phyloP scores from a whole-genome alignment of 768 basidiomycete genomes.

The Leccinum obscurum region DNA sequence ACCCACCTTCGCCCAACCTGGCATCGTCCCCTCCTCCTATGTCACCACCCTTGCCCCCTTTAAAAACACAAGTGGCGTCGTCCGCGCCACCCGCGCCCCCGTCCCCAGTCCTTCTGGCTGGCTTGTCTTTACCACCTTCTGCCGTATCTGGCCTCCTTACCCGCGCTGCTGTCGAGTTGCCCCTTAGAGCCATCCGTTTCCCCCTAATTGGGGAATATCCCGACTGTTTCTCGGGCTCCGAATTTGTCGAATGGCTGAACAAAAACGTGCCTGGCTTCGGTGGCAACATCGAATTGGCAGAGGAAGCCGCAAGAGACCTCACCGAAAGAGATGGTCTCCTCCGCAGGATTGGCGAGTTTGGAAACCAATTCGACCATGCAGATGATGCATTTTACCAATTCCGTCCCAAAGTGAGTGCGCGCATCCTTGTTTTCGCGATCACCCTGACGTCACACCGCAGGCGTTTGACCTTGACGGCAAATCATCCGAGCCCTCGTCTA shows the following conservation, averaged over 20 bases:
- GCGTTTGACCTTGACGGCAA: constrained; percentile 33
- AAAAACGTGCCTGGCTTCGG: constrained; percentile 76
- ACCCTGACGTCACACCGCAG: constrained; percentile 20
- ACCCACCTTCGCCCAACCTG: constrained; percentile 33
- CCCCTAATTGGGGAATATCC: constrained; percentile 82
- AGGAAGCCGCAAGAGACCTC: constrained; percentile 62
- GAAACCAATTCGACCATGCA: constrained; percentile 76
- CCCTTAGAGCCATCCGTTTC: constrained; percentile 68
- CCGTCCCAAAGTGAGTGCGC: constrained; percentile 61
- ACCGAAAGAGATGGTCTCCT: constrained; percentile 55
- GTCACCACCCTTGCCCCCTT: constrained; percentile 60
- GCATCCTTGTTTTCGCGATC: constrained; percentile 21
- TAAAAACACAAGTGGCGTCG: constrained; percentile 38
- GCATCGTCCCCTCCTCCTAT: constrained; percentile 59
- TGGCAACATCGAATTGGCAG: constrained; percentile 75
- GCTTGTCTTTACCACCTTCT: constrained; percentile 63
- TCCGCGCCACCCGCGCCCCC: constrained; percentile 41
- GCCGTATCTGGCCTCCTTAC: constrained; percentile 69
- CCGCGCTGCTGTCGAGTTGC: constrained; percentile 72
- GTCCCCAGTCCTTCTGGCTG: constrained; percentile 70
- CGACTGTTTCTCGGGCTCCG: constrained; percentile 86
- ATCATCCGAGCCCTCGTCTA: constrained; percentile 20
- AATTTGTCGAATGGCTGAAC: constrained; percentile 83
- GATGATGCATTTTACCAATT: constrained; percentile 50
- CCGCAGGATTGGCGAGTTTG: constrained; percentile 78